Evolutionary conservation across 2,329 filamentous ascomycete genomes (phyloP), one percentile per base, ranked within the genome.

Genomic region (Aspergillus jensenii): DNA sequence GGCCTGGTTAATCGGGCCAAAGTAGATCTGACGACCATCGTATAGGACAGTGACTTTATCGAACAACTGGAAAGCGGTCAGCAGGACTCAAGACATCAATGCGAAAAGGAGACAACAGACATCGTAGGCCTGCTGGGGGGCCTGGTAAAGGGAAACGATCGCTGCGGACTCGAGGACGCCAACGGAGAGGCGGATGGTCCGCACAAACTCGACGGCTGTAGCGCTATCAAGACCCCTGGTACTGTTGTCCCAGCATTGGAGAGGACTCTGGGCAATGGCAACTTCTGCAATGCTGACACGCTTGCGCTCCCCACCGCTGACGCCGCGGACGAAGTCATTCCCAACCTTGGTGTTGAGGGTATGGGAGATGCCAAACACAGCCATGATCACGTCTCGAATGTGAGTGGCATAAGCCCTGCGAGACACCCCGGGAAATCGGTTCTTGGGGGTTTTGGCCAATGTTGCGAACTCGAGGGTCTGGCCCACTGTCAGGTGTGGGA

Each of bases 401-500:
- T 78, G 76, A 35, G 66, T 57, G 1, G 76, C 75, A 51, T 78
- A 77, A 51, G 74, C 78, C 59, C 79, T 67, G 6, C 80, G 76
- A 60, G 51, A 76, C 67, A 70, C 77, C 59, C 56, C 76, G 56
- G 67, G 68, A 12, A 73, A 61, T 19, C 71, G 69, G 52, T 75
- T 76, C 27, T 69, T 68, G 15, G 82, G 81, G 7, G 79, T 78
- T n/a, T 81, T 76, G 3, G 90, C 88, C n/a, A 83, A 80, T 5
- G 90, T 89, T n/a, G 90, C 90, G 62, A 93, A 93, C 52, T 85
- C 87, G 47, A 93, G 80, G 1, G 90, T 95, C 66, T 93, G 88
- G 51, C 89, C 89, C 35, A 93, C 90, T 0, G 84, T 87, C 65
- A 93, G 76, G 76, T 87, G 84, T 15, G 90, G 89, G 71, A 93